A percentile compares a stretch with the other conserved stretches of the same genome.
Evolutionary conservation across 129 eudicot species (phyloP).

Genomic region (Mikania micrantha): DNA sequence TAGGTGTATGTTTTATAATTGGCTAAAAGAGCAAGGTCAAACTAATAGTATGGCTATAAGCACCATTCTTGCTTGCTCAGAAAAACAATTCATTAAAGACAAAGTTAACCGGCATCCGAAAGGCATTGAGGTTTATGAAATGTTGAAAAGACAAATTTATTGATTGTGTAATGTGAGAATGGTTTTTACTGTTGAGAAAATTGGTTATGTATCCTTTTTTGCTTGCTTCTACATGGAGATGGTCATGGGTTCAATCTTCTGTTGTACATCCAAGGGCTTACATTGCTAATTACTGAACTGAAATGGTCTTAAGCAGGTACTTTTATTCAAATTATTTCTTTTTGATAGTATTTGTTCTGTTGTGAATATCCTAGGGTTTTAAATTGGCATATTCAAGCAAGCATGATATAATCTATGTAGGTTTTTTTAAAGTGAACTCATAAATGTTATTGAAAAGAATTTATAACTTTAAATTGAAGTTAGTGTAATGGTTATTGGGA

Average conservation of each 20-base stretch:
- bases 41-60: constrained; percentile 43
- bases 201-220: background rate
- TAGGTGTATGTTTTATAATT: constrained; percentile 55
- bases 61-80: constrained; percentile 58
- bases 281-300: background rate
- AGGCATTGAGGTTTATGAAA: constrained; percentile 57
- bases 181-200: background rate
- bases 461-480: too few relatives aligned
- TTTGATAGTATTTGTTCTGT: background rate
- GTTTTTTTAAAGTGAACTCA: too few relatives aligned
- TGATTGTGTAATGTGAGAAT: constrained; percentile 15
- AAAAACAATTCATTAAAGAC: constrained; percentile 32
- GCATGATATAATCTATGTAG: background rate
- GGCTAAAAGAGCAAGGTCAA: constrained; percentile 49
- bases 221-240: background rate
- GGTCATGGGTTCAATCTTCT: background rate
- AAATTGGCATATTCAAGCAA: background rate
- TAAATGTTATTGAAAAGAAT: background rate
- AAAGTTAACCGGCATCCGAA: constrained; percentile 52
- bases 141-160: constrained; percentile 44
- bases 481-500: too few relatives aligned
- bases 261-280: background rate
- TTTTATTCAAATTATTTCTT: background rate
- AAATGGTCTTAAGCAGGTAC: background rate
- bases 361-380: background rate